These are phyloP conservation scores for Ceratocystis huliohia DNA, from an alignment of 2,329 filamentous ascomycete species.

Conservation along the genomic window DNA sequence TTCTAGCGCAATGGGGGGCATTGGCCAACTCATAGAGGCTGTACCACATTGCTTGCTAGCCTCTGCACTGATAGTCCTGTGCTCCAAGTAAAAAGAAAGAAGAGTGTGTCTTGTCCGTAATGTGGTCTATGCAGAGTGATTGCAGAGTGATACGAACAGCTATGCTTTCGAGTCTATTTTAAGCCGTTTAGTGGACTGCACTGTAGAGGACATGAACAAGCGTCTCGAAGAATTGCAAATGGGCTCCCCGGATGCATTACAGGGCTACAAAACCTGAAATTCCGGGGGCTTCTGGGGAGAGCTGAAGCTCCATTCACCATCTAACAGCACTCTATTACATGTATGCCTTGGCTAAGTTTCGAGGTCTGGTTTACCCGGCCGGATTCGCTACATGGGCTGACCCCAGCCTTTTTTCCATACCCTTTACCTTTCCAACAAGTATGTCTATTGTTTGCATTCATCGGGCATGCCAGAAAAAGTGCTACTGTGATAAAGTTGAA, in stretches of 20 bases:
- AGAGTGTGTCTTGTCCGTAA: not conserved
- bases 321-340: too few species aligned
- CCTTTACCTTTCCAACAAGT: too few species aligned
- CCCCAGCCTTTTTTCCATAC: not conserved
- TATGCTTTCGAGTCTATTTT: not conserved
- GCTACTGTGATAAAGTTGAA: not conserved
- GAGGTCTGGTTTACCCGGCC: not conserved
- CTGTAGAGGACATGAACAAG: not conserved
- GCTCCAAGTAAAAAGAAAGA: not conserved
- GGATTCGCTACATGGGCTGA: not conserved
- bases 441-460: not conserved
- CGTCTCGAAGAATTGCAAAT: not conserved
- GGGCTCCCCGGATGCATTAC: not conserved
- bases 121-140: constrained; percentile 1
- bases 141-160: not conserved
- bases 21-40: constrained; percentile 1
- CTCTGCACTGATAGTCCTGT: not conserved
- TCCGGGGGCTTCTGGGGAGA: not conserved
- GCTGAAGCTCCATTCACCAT: not conserved
- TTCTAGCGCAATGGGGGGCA: not conserved
- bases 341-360: not conserved
- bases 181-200: not conserved
- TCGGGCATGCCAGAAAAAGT: not conserved
- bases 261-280: not conserved
- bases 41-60: not conserved